phyloP scores from a whole-genome alignment of 2,329 filamentous ascomycete genomes.

The Aspergillus novoparasiticus region DNA sequence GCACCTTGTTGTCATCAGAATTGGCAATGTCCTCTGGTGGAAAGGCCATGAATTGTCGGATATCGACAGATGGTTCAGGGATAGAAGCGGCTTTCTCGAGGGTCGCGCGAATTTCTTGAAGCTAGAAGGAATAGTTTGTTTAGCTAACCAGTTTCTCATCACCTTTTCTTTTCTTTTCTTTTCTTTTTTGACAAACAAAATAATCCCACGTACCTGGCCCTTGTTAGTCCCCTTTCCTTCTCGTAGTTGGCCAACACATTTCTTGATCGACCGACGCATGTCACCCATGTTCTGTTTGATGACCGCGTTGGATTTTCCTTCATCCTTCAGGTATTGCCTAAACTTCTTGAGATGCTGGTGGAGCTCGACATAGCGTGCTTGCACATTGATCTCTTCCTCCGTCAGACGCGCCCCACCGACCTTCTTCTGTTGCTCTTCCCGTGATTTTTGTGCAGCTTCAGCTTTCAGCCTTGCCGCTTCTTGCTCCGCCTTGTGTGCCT shows the following conservation, averaged over 20 bases:
- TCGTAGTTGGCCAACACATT: conserved; percentile 70
- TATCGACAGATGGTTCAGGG: conserved; percentile 58
- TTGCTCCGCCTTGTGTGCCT: conserved; percentile 8
- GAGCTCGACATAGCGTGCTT: conserved; percentile 56
- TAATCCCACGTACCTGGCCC: conserved; percentile 50
- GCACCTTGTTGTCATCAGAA: conserved; percentile 55
- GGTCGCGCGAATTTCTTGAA: conserved; percentile 51
- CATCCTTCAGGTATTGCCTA: conserved; percentile 55
- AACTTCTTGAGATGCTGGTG: conserved; percentile 69
- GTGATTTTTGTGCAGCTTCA: conserved; percentile 26
- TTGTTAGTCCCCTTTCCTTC: conserved; percentile 66
- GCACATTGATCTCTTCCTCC: conserved; percentile 44
- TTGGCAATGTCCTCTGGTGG: conserved; percentile 42
- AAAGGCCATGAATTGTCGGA: conserved; percentile 56
- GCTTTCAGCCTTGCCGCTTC: neutral
- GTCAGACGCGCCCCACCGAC: conserved; percentile 32
- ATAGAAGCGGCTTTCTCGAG: conserved; percentile 59
- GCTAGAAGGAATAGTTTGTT: conserved; percentile 19
- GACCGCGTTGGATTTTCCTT: conserved; percentile 57
- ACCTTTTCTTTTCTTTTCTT: neutral
- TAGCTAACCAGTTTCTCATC: neutral
- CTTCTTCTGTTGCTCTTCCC: conserved; percentile 31
- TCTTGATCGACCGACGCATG: conserved; percentile 70
- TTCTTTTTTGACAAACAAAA: neutral
- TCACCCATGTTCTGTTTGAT: conserved; percentile 71